Evolutionary conservation across 2,329 filamentous ascomycete genomes (phyloP).

Genomic region (Aspergillus cejpii): DNA sequence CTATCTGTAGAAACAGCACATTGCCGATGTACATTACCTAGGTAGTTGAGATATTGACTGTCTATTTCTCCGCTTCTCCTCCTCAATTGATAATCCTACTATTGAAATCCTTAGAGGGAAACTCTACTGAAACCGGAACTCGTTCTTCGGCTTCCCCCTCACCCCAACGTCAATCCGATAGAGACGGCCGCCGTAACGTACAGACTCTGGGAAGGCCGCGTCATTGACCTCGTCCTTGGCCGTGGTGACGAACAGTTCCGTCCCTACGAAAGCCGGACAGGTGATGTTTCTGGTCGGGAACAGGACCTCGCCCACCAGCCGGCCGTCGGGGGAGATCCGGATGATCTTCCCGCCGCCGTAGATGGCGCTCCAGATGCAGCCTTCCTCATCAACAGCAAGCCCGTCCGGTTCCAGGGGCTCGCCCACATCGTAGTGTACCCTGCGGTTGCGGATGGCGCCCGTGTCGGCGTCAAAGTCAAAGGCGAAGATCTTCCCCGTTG

Average conservation of each 20-base stretch:
- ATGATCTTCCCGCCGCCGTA: conserved; percentile 72
- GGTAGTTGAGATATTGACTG: no score
- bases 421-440: conserved; percentile 65
- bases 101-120: neutral
- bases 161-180: conserved; percentile 74
- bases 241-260: conserved; percentile 69
- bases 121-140: conserved; percentile 50
- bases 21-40: no score
- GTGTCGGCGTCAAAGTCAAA: conserved; percentile 65
- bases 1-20: no score
- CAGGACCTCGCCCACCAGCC: conserved; percentile 65
- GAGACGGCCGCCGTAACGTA: conserved; percentile 60
- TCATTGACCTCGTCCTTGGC: conserved; percentile 63
- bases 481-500: conserved; percentile 61
- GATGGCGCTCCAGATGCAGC: conserved; percentile 84
- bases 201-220: conserved; percentile 52
- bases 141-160: conserved; percentile 55
- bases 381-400: conserved; percentile 73
- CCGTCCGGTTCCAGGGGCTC: conserved; percentile 67
- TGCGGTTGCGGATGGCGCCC: conserved; percentile 60
- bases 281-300: conserved; percentile 74
- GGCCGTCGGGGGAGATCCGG: conserved; percentile 62
- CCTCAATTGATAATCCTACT: no score
- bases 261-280: conserved; percentile 72
- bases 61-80: no score